Evolutionary conservation across 2,329 filamentous ascomycete genomes (phyloP).

Genomic region (Aureobasidium sp.): DNA sequence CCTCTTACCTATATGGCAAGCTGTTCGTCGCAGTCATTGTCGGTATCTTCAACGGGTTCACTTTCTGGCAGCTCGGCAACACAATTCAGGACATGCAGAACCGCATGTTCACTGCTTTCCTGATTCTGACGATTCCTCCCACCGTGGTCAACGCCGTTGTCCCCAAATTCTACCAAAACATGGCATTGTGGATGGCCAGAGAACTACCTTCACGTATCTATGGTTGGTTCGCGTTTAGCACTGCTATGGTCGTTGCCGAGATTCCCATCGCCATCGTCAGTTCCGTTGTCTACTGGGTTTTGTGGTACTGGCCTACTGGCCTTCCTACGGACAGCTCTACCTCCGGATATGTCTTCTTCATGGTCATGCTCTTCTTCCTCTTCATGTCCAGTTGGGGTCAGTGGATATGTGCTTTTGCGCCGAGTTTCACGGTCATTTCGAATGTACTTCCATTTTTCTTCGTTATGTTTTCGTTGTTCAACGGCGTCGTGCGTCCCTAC

Average conservation of each 20-base stretch:
- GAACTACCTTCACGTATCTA: conserved; percentile 71
- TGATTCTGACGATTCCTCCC: conserved; percentile 54
- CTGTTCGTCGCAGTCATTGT: conserved; percentile 64
- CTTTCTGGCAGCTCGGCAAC: conserved; percentile 64
- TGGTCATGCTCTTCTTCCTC: conserved; percentile 70
- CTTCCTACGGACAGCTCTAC: conserved; percentile 58
- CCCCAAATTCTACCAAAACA: conserved; percentile 70
- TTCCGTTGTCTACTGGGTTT: conserved; percentile 60
- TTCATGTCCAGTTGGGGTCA: conserved; percentile 73
- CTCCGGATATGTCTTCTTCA: conserved; percentile 70
- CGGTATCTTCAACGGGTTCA: conserved; percentile 74
- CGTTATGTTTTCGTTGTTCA: conserved; percentile 69
- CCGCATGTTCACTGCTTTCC: conserved; percentile 66
- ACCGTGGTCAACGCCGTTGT: conserved; percentile 67
- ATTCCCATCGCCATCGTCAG: conserved; percentile 63
- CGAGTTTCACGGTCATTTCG: conserved; percentile 69
- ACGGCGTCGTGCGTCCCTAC: conserved; percentile 68
- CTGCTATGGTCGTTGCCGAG: conserved; percentile 65
- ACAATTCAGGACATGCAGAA: conserved; percentile 64
- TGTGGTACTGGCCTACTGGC: conserved; percentile 73
- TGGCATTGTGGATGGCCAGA: conserved; percentile 64
- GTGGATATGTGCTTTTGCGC: conserved; percentile 78
- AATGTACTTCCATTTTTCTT: conserved; percentile 76
- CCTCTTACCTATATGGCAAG: conserved; percentile 70
- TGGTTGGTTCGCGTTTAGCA: conserved; percentile 69